phyloP scores from a whole-genome alignment of 345 rosid species.

The Citrus hindsii region DNA sequence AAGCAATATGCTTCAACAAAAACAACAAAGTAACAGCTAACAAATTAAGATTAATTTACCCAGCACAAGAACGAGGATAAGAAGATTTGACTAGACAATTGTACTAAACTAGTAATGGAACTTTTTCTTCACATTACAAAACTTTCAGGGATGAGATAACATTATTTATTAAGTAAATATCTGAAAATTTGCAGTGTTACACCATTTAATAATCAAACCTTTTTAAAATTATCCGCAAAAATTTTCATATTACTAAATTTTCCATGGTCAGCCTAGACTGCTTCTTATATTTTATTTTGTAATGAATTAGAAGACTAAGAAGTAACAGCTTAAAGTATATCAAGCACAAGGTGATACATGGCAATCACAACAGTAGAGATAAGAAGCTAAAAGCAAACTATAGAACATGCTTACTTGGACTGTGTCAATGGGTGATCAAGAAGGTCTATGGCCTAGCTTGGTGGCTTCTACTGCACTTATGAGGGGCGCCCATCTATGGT shows the following conservation, averaged over 20 bases:
- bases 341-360: too few relatives aligned
- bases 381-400: neutral
- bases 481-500: conserved; percentile 2
- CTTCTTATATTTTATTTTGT: too few relatives aligned
- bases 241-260: neutral
- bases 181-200: neutral
- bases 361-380: neutral
- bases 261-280: neutral
- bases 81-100: neutral
- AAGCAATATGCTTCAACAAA: neutral
- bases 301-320: too few relatives aligned
- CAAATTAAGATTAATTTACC: too few relatives aligned
- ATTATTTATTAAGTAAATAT: neutral
- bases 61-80: neutral
- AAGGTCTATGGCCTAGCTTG: conserved; percentile 8
- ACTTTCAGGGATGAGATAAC: neutral
- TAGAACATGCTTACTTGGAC: conserved; percentile 13
- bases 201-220: neutral
- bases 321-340: too few relatives aligned
- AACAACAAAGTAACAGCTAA: too few relatives aligned
- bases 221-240: neutral
- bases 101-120: neutral
- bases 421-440: conserved; percentile 6
- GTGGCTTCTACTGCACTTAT: conserved; percentile 11
- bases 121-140: neutral